phyloP scores from a whole-genome alignment of 129 eudicot species.

The Rutidosis leptorrhynchoides region DNA sequence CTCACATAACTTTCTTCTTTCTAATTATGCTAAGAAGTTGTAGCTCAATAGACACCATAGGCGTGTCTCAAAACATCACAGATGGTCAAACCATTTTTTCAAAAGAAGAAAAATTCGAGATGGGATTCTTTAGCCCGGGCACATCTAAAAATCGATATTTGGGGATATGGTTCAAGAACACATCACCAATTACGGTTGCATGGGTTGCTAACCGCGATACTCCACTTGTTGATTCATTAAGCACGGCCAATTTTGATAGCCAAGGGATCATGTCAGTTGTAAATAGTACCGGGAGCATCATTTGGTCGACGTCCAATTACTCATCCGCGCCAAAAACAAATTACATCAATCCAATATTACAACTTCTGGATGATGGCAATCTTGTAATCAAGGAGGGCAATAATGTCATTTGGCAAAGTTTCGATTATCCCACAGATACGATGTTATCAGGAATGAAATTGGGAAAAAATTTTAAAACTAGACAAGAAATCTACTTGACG shows the following conservation, averaged over 20 bases:
- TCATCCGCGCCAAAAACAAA: not conserved
- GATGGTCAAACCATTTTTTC: conserved; percentile 24
- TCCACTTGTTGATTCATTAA: not conserved
- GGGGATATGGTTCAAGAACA: conserved; percentile 28
- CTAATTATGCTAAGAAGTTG: not conserved
- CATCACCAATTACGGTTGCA: conserved; percentile 7
- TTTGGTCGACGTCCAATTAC: conserved; percentile 25
- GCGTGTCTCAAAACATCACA: not conserved
- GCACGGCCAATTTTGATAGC: not conserved
- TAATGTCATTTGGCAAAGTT: conserved; percentile 28
- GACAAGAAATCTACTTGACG: conserved; percentile 12
- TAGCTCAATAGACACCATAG: conserved; percentile 13
- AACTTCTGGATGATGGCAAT: conserved; percentile 33
- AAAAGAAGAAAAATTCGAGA: not conserved
- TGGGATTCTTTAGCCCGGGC: conserved; percentile 30
- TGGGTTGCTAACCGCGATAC: conserved; percentile 27
- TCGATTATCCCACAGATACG: conserved; percentile 7
- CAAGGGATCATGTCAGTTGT: conserved; percentile 23
- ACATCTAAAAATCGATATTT: conserved; percentile 9
- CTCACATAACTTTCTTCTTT: not conserved
- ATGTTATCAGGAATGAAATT: conserved; percentile 30
- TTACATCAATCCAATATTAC: conserved; percentile 8
- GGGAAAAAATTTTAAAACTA: conserved; percentile 14
- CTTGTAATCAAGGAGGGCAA: conserved; percentile 13
- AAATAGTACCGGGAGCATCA: not conserved